Evolutionary conservation across 2,329 filamentous ascomycete species (phyloP).

Genomic region (Fusarium sp.): DNA sequence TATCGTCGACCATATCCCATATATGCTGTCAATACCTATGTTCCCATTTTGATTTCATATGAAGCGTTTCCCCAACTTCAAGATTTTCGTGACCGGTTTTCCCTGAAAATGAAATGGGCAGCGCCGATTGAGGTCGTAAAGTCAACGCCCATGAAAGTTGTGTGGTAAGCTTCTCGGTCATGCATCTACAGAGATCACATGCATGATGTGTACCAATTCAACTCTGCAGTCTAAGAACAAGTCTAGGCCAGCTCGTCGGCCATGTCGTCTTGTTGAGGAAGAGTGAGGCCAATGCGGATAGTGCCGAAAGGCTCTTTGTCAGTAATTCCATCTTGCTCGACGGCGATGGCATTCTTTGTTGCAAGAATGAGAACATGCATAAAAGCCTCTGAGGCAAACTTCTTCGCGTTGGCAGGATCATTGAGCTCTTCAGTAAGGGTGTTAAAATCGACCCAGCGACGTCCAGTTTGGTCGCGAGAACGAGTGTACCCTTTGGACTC

Average conservation of each 20-base stretch:
- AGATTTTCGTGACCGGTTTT: neutral
- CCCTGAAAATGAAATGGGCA: conserved; percentile 15
- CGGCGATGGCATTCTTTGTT: conserved; percentile 72
- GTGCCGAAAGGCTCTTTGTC: conserved; percentile 58
- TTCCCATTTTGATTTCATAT: conserved; percentile 12
- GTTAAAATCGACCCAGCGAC: conserved; percentile 73
- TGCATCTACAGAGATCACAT: conserved; percentile 7
- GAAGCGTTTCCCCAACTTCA: conserved; percentile 13
- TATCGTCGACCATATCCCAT: neutral
- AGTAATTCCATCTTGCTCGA: conserved; percentile 68
- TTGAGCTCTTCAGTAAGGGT: conserved; percentile 77
- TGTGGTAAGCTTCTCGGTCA: neutral
- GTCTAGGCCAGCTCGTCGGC: conserved; percentile 37
- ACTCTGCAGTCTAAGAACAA: neutral
- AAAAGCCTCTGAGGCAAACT: conserved; percentile 80
- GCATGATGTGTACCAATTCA: conserved; percentile 4
- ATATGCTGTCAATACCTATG: conserved; percentile 1
- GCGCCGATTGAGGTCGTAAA: conserved; percentile 1
- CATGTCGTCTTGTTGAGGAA: conserved; percentile 34
- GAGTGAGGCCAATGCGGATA: conserved; percentile 60
- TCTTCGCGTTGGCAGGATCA: conserved; percentile 64
- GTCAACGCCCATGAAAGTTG: conserved; percentile 6
- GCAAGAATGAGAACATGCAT: conserved; percentile 79
- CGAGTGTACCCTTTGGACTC: conserved; percentile 50
- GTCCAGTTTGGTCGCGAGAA: conserved; percentile 50